A percentile compares a stretch with the other conserved stretches of the same genome.
Conservation (phyloP, 305 asterid genomes). For the Striga hermonthica region DNA sequence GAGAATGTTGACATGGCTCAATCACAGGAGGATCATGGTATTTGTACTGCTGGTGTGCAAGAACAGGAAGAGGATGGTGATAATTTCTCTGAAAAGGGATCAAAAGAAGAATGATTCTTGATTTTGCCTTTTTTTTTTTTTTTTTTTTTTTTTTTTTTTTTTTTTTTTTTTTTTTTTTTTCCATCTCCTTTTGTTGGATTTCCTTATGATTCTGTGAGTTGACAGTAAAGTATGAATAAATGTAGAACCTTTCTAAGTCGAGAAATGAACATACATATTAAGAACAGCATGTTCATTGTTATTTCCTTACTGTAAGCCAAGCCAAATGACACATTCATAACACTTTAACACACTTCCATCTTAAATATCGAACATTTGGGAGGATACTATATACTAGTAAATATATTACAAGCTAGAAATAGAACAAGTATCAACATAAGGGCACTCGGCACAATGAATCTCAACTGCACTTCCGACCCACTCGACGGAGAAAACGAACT, state of each 20-base stretch:
- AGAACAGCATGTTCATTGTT: too few relatives aligned
- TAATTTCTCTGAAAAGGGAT: conserved; percentile 50
- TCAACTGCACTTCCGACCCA: conserved; percentile 22
- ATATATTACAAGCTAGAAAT: background rate
- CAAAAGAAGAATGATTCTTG: conserved; percentile 48
- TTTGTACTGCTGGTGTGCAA: conserved; percentile 32
- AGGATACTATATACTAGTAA: background rate
- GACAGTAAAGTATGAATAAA: conserved; percentile 5
- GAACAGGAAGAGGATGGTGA: conserved; percentile 52
- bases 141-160: background rate
- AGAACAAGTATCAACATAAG: background rate
- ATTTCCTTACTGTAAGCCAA: too few relatives aligned
- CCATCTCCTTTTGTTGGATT: background rate
- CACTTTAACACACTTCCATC: too few relatives aligned
- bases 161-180: background rate
- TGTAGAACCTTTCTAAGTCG: conserved; percentile 25
- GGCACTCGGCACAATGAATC: background rate
- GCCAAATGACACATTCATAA: too few relatives aligned
- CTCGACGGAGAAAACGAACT: conserved; percentile 18
- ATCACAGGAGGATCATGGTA: conserved; percentile 38
- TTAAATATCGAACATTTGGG: background rate
- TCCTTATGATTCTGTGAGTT: background rate
- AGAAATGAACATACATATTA: too few relatives aligned
- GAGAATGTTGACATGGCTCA: conserved; percentile 34
- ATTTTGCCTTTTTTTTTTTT: conserved; percentile 17